Base-by-base conservation (phyloP, 108 stramenopile species). In the Epithemia pelagica region DNA sequence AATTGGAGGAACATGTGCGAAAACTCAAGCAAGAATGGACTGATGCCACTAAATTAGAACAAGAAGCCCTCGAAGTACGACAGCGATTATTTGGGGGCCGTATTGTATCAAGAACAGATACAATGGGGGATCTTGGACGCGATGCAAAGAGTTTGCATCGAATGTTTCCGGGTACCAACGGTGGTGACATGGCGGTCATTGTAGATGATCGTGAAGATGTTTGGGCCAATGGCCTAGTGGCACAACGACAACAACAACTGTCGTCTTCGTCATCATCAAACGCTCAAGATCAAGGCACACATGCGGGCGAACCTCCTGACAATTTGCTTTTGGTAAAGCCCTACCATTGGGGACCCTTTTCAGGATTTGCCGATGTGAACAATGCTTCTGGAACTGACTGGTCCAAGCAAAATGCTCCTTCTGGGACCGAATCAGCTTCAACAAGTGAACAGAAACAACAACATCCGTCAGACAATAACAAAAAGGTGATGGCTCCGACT, bases 121-220 rank as follows among this genome's bases (percentile, higher is more conserved):
- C 37, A 5, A 85, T 91, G 26, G 78, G 88, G 58, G 92, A 94
- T 74, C 69, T 91, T 55, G 92, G 92, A 26, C 77, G 72, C 37
- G 77, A 89, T 71, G 92, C 91, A 24, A 94, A 94, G 66, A 83
- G 84, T 72, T 59, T 94, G 46, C 86, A 84, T 61, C 80, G 92
- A 59, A 81, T 92, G 0, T 89, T 89, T 68, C 91, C 91, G 29
- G 86, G 91, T 74, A 46, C 37, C 37, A 46, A 46, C 37, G 91
- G 91, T 30, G 91, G 91, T 28, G 74, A 78, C 26, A 89, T 92
- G 88, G 82, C 88, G 57, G 89, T 81, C 0, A 89, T 94, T 52
- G 68, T 94, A 21, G 92, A 94, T 65, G 92, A 94, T 70, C 74
- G 92, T 22, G 92, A 94, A 78, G 92, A 94, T 76, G 92, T 94